Conservation (phyloP, 306 rosid genomes). For the Castanea crenata region DNA sequence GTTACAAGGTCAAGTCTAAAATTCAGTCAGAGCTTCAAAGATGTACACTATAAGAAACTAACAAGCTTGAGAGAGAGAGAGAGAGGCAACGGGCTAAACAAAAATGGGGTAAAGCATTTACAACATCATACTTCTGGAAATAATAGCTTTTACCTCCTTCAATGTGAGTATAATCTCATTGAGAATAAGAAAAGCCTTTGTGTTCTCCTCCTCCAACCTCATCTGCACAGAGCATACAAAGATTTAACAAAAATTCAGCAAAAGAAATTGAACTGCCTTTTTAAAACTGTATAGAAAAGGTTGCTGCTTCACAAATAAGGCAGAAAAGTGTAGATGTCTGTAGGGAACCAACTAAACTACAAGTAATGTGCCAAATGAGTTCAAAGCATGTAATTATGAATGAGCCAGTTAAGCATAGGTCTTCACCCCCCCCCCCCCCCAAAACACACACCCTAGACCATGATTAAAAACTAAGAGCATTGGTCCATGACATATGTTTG, state of each 20-base stretch:
- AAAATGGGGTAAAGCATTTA: background rate
- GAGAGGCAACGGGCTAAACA: background rate
- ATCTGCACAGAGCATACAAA: conserved; percentile 49
- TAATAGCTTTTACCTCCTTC: conserved; percentile 64
- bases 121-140: background rate
- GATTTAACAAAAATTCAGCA: background rate
- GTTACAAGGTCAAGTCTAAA: background rate
- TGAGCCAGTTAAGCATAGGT: background rate
- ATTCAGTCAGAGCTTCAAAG: background rate
- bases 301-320: background rate
- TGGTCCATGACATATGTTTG: no score
- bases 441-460: background rate
- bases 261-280: background rate
- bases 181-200: conserved; percentile 81
- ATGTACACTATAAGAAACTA: background rate
- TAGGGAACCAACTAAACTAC: background rate
- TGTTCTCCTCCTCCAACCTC: conserved; percentile 59
- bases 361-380: background rate
- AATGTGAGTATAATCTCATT: conserved; percentile 77
- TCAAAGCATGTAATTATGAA: background rate
- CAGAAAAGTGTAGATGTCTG: background rate
- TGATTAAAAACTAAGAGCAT: background rate
- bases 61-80: no score
- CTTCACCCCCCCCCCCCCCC: background rate
- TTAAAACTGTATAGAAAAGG: background rate